Percentiles rank a stretch among this genome's conserved stretches.
Conservation (phyloP, 306 rosid species). For the Potentilla sterilis region DNA sequence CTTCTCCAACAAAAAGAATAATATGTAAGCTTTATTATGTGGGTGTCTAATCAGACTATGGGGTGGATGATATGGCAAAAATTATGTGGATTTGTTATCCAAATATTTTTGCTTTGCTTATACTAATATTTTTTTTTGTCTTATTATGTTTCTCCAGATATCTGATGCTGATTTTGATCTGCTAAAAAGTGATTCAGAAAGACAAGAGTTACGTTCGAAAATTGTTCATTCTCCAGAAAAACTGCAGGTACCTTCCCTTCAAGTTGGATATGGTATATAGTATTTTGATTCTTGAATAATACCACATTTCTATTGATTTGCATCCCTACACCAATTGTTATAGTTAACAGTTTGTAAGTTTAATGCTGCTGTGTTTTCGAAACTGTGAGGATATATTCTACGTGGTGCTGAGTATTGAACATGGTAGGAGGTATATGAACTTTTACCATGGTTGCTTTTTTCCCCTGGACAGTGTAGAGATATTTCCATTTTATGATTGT, state of each 20-base stretch:
- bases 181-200: conserved; percentile 65
- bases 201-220: conserved; percentile 65
- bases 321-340: neutral
- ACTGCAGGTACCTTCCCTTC: conserved; percentile 55
- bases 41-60: neutral
- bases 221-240: conserved; percentile 88
- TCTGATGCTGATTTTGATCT: conserved; percentile 70
- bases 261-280: neutral
- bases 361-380: neutral
- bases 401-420: neutral
- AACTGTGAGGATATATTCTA: neutral
- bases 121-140: neutral
- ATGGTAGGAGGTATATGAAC: neutral
- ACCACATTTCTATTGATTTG: neutral
- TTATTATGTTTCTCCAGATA: conserved; percentile 47
- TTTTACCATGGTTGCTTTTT: neutral
- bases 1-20: neutral
- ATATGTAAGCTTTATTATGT: neutral
- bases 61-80: neutral
- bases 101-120: neutral
- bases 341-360: neutral
- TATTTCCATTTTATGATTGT: neutral
- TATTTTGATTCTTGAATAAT: neutral
- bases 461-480: neutral
- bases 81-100: neutral